phyloP scores from a whole-genome alignment of 768 basidiomycete genomes.

The Serendipita sp. region DNA sequence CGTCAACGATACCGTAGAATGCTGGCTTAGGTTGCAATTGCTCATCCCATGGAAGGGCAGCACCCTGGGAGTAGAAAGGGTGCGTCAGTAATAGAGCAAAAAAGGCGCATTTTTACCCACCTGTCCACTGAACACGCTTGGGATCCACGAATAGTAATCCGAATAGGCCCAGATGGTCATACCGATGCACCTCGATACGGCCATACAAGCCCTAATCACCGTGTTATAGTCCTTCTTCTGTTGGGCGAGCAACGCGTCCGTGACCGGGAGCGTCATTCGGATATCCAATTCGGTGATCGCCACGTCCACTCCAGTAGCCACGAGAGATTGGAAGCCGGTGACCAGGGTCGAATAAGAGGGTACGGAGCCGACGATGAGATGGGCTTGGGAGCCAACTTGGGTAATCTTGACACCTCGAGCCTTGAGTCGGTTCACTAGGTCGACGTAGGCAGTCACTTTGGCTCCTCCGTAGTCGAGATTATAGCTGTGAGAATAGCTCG shows the following conservation, averaged over 20 bases:
- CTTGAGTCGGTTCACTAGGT: constrained; percentile 34
- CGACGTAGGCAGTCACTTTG: constrained; percentile 40
- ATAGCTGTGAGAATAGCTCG: not conserved
- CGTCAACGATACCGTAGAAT: constrained; percentile 29
- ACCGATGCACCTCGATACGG: constrained; percentile 21
- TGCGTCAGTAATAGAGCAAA: not conserved
- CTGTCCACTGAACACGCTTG: constrained; percentile 18
- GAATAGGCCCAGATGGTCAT: constrained; percentile 28
- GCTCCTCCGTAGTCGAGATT: constrained; percentile 20
- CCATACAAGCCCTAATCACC: constrained; percentile 39
- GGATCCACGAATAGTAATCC: constrained; percentile 25
- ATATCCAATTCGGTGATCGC: constrained; percentile 32
- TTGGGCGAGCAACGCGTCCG: constrained; percentile 31
- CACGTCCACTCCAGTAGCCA: constrained; percentile 46
- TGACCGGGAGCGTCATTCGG: constrained; percentile 34
- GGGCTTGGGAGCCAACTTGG: constrained; percentile 30
- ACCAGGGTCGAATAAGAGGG: constrained; percentile 27
- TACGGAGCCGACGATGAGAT: constrained; percentile 42
- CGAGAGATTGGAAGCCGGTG: constrained; percentile 34
- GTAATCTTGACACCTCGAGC: constrained; percentile 36
- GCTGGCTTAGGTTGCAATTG: constrained; percentile 30
- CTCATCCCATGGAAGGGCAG: constrained; percentile 20
- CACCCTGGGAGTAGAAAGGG: constrained; percentile 15
- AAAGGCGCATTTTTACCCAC: not conserved
- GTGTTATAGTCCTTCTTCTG: constrained; percentile 42